These are phyloP conservation scores for Pleurotus eryngii DNA, from an alignment of 768 basidiomycete species.

Conservation along the genomic window DNA sequence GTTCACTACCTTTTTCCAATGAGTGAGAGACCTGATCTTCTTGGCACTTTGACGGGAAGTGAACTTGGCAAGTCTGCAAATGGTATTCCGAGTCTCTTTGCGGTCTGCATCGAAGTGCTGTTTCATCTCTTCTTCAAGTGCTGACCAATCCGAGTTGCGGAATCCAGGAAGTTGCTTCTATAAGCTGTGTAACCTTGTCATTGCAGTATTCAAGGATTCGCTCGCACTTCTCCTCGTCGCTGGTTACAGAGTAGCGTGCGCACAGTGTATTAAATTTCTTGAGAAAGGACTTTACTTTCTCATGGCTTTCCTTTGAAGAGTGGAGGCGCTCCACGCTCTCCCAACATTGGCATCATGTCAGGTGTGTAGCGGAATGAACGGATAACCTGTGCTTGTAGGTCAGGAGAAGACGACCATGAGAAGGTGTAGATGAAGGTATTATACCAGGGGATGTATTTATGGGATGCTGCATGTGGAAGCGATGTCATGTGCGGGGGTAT, in stretches of 20 bases:
- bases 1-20: conserved; percentile 9
- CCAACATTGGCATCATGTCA: not conserved
- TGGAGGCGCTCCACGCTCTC: not conserved
- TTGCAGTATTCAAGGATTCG: not conserved
- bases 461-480: no score
- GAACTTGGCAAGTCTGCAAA: not conserved
- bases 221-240: not conserved
- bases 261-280: not conserved
- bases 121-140: not conserved
- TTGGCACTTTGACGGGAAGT: not conserved
- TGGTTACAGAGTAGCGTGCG: not conserved
- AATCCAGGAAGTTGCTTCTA: not conserved
- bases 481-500: no score
- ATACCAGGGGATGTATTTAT: no score
- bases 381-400: not conserved
- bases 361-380: not conserved
- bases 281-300: not conserved
- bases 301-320: not conserved
- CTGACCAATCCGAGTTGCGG: not conserved
- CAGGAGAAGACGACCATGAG: no score
- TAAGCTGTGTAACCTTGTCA: not conserved
- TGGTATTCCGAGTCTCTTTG: not conserved
- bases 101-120: conserved; percentile 2
- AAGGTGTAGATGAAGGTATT: no score
- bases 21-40: conserved; percentile 2